Evolutionary conservation across 2,329 filamentous ascomycete genomes (phyloP).

Genomic region (Colletotrichum eleusines): DNA sequence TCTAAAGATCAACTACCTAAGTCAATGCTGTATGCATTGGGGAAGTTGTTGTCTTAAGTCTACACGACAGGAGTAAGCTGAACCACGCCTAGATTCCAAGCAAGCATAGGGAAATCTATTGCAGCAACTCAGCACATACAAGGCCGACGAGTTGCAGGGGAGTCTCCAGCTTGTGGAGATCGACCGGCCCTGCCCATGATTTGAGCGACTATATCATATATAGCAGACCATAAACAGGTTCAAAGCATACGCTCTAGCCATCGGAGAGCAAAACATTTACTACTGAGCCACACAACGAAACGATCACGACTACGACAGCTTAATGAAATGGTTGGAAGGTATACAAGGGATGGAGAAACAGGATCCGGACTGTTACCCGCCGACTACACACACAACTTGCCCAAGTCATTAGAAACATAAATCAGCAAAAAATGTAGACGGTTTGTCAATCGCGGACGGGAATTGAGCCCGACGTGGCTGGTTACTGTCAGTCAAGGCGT

Average conservation of each 20-base stretch:
- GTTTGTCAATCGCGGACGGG: constrained; percentile 36
- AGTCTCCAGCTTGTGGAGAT: background rate
- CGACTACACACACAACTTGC: background rate
- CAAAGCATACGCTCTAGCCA: background rate
- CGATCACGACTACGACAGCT: background rate
- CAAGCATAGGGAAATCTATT: too few relatives aligned
- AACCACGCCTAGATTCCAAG: fast-evolving
- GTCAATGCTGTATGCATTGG: background rate
- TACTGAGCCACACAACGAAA: background rate
- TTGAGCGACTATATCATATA: background rate
- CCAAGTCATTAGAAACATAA: background rate
- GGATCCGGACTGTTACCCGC: background rate
- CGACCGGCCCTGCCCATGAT: too few relatives aligned
- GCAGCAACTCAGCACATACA: too few relatives aligned
- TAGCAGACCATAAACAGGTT: background rate
- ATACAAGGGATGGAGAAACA: background rate
- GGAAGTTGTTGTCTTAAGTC: background rate
- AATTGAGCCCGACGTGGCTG: constrained; percentile 41
- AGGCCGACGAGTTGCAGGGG: too few relatives aligned
- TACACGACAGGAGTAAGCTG: background rate
- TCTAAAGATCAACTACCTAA: background rate
- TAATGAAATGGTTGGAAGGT: background rate
- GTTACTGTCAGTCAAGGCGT: background rate
- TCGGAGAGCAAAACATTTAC: background rate
- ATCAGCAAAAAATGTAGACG: background rate